Conservation (phyloP, 495 filamentous ascomycete genomes). For the Thozetella sp. region DNA sequence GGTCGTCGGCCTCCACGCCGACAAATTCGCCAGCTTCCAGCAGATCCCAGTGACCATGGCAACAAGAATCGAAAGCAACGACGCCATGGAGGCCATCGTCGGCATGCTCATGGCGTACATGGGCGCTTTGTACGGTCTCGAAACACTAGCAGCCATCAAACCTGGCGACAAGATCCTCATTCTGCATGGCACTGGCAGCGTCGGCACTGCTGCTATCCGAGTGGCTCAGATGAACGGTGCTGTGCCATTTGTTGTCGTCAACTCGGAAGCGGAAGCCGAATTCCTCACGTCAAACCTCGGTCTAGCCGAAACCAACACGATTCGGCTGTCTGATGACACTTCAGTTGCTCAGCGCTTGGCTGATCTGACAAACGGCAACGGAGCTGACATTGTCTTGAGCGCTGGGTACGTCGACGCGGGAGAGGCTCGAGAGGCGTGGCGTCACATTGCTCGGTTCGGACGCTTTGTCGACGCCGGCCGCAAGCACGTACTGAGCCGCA, state of each 20-base stretch:
- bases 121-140: conserved; percentile 13
- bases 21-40: conserved; percentile 17
- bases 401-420: conserved; percentile 16
- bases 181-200: conserved; percentile 20
- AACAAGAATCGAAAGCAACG: conserved; percentile 3
- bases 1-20: conserved; percentile 15
- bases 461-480: conserved; percentile 57
- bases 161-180: conserved; percentile 13
- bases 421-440: conserved; percentile 19
- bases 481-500: conserved; percentile 31
- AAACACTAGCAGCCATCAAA: conserved; percentile 13
- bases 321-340: too few species aligned
- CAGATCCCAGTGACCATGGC: conserved; percentile 7
- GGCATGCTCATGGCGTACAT: conserved; percentile 7
- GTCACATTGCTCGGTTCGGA: conserved; percentile 48
- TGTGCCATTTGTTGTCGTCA: conserved; percentile 42
- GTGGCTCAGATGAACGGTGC: conserved; percentile 37
- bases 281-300: conserved; percentile 29
- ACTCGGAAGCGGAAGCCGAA: conserved; percentile 24
- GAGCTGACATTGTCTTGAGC: conserved; percentile 29
- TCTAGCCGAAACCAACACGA: conserved; percentile 38
- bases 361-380: conserved; percentile 19
- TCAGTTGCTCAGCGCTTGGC: too few species aligned
- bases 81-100: conserved; percentile 5
- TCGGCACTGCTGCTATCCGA: conserved; percentile 39